Conservation (phyloP, 2,329 filamentous ascomycete species). For the Trichoderma harzianum region DNA sequence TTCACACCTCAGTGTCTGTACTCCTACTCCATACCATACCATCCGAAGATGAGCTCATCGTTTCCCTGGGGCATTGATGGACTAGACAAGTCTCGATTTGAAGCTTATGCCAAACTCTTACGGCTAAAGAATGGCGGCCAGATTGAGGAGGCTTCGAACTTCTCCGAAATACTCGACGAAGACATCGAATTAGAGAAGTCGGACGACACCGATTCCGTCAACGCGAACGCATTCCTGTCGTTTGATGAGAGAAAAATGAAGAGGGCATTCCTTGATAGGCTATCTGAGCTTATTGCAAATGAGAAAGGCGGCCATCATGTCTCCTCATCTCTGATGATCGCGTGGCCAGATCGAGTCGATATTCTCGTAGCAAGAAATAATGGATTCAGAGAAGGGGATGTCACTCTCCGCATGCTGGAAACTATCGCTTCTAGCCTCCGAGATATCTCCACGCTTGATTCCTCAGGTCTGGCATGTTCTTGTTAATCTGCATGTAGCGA, state of each 20-base stretch:
- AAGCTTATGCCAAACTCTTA: not conserved
- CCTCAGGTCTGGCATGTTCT: not conserved
- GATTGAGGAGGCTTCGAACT: not conserved
- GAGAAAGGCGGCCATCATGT: conserved; percentile 4
- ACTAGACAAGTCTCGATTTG: not conserved
- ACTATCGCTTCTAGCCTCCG: not conserved
- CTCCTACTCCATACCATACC: not conserved
- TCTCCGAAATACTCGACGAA: not conserved
- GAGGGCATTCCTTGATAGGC: conserved; percentile 1
- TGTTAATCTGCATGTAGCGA: not conserved
- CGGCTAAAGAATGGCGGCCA: not conserved
- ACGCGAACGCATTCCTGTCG: not conserved
- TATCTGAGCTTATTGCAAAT: not conserved
- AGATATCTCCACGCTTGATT: not conserved
- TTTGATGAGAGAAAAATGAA: not conserved
- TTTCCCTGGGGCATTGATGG: not conserved
- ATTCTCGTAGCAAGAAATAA: not conserved
- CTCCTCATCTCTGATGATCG: not conserved
- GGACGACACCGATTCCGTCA: not conserved
- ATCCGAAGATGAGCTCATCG: not conserved
- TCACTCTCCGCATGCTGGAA: not conserved
- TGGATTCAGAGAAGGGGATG: not conserved
- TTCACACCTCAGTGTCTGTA: too few relatives aligned
- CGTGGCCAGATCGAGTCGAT: not conserved
- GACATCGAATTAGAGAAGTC: not conserved